phyloP scores from a whole-genome alignment of 1,139 yeast species.

The Candida labiduridarum region DNA sequence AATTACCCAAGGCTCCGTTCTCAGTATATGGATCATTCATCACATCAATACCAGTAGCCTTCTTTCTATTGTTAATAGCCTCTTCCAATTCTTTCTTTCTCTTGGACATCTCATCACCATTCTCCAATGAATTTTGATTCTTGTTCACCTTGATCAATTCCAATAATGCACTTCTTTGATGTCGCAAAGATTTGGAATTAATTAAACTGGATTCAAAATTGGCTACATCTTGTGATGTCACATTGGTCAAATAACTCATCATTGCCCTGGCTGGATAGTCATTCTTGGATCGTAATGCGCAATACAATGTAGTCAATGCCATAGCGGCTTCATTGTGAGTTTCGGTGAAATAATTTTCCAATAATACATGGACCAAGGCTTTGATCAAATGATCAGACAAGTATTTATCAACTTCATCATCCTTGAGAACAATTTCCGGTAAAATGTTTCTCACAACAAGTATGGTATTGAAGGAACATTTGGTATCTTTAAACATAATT shows the following conservation, averaged over 20 bases:
- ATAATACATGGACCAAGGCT: slow-evolving; percentile 54
- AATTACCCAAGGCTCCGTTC: slow-evolving; percentile 53
- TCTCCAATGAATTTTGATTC: slow-evolving; percentile 25
- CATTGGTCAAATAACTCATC: slow-evolving; percentile 45
- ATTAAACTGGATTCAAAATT: slow-evolving; percentile 64
- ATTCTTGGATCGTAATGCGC: slow-evolving; percentile 66
- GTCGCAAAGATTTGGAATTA: slow-evolving; percentile 65
- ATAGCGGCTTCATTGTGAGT: slow-evolving; percentile 91
- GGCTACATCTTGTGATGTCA: slow-evolving; percentile 46
- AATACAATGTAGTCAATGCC: slow-evolving; percentile 78
- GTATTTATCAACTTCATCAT: slow-evolving; percentile 78
- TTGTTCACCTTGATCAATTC: slow-evolving; percentile 60
- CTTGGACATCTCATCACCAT: slow-evolving; percentile 42
- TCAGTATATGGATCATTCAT: slow-evolving; percentile 70
- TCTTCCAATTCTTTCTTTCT: slow-evolving; percentile 55
- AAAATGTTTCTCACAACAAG: slow-evolving; percentile 74
- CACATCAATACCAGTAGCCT: slow-evolving; percentile 49
- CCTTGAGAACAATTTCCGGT: slow-evolving; percentile 65
- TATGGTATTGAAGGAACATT: slow-evolving; percentile 90
- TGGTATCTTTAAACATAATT: slow-evolving; percentile 81
- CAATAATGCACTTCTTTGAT: slow-evolving; percentile 71
- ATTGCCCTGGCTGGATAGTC: slow-evolving; percentile 56
- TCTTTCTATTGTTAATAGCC: slow-evolving; percentile 42
- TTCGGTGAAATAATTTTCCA: slow-evolving; percentile 80
- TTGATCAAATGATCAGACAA: slow-evolving; percentile 60